These are phyloP conservation scores for Paxillus ammoniavirescens DNA, from an alignment of 768 basidiomycete genomes.

Conservation along the genomic window DNA sequence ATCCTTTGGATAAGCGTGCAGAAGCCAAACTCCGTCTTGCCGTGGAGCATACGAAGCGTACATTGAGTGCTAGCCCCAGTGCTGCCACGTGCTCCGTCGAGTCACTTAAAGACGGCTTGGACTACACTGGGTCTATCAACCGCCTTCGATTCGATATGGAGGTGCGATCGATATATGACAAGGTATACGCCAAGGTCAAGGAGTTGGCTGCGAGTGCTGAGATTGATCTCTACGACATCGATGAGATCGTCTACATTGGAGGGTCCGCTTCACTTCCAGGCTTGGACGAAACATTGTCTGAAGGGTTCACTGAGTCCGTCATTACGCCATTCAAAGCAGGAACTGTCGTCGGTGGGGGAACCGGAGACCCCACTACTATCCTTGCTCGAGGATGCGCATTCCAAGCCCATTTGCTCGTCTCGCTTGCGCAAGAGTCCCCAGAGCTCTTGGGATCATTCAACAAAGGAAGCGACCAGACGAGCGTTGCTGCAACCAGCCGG, in stretches of 20 bases:
- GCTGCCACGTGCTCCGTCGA: conserved; percentile 93
- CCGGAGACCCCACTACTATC: conserved; percentile 76
- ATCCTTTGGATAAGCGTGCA: conserved; percentile 71
- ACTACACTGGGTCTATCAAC: conserved; percentile 75
- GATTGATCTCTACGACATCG: conserved; percentile 65
- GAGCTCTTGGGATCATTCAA: conserved; percentile 53
- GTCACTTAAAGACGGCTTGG: conserved; percentile 89
- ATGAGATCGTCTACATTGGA: conserved; percentile 80
- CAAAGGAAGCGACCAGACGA: conserved; percentile 38
- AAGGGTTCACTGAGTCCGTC: conserved; percentile 60
- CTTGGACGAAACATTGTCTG: conserved; percentile 55
- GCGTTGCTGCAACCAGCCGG: conserved; percentile 54
- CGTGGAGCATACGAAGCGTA: conserved; percentile 93
- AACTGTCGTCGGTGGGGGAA: conserved; percentile 67
- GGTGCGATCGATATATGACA: conserved; percentile 56
- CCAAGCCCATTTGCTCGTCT: conserved; percentile 64
- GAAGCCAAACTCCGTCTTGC: conserved; percentile 93
- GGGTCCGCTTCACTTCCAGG: conserved; percentile 75
- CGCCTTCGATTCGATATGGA: conserved; percentile 59
- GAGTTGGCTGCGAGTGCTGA: conserved; percentile 51
- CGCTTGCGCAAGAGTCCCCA: conserved; percentile 45
- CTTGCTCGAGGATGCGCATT: conserved; percentile 75
- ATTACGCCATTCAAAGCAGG: conserved; percentile 65
- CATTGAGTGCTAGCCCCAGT: conserved; percentile 80
- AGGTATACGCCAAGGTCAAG: conserved; percentile 49